A percentile compares a stretch with the other conserved stretches of the same genome.
Evolutionary conservation across 352 stramenopile species (phyloP).

Genomic region (Pilasporangium apinafurcum): DNA sequence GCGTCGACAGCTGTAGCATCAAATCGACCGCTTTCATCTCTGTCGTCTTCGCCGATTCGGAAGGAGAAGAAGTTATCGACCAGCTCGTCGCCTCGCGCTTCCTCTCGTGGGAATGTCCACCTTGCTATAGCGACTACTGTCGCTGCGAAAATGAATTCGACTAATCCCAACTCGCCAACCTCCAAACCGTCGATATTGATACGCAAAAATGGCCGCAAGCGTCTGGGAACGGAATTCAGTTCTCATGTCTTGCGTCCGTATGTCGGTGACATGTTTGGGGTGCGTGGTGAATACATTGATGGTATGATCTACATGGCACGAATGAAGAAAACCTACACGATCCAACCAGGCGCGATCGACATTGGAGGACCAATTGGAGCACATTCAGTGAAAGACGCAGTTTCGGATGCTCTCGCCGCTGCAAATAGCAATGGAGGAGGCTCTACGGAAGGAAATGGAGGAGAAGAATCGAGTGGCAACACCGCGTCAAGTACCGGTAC

Average conservation of each 20-base stretch:
- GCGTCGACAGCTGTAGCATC: not conserved
- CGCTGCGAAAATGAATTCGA: not conserved
- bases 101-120: not conserved
- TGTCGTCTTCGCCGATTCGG: not conserved
- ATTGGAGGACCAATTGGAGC: conserved; percentile 10
- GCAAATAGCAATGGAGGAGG: too few species aligned
- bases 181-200: conserved; percentile 13
- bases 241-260: conserved; percentile 52
- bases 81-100: not conserved
- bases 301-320: conserved; percentile 85
- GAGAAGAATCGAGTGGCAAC: too few species aligned
- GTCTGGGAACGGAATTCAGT: conserved; percentile 15
- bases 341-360: conserved; percentile 24
- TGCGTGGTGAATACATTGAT: conserved; percentile 76
- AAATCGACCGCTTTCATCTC: not conserved
- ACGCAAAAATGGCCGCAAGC: conserved; percentile 46
- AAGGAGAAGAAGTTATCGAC: conserved; percentile 2
- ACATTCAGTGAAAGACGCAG: conserved; percentile 39
- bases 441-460: too few species aligned
- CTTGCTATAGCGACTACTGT: not conserved
- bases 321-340: conserved; percentile 69
- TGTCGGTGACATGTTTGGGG: conserved; percentile 73
- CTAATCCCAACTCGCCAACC: not conserved
- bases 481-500: too few species aligned
- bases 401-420: conserved; percentile 28